Evolutionary conservation across 2,329 filamentous ascomycete genomes (phyloP).

Genomic region (Ophiostoma novo-ulmi): DNA sequence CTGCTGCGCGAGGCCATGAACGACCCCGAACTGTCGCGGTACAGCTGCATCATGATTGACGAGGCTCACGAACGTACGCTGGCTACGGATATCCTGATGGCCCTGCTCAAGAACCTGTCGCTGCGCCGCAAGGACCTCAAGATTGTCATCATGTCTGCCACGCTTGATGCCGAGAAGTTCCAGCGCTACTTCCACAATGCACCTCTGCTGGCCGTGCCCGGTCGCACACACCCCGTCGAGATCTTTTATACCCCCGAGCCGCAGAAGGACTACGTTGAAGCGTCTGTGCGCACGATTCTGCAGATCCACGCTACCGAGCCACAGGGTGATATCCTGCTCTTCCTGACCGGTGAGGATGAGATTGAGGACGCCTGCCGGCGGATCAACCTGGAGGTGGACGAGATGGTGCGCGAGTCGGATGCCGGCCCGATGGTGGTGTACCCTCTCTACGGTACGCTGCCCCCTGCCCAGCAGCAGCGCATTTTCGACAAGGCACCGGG

Average conservation of each 20-base stretch:
- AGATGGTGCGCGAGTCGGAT: conserved; percentile 85
- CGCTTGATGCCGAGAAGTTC: conserved; percentile 95
- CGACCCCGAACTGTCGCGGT: conserved; percentile 83
- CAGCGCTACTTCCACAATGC: conserved; percentile 96
- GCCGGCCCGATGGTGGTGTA: conserved; percentile 86
- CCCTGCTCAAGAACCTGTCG: conserved; percentile 85
- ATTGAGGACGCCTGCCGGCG: conserved; percentile 95
- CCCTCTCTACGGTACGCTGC: conserved; percentile 87
- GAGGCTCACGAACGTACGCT: conserved; percentile 97
- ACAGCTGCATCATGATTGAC: conserved; percentile 97
- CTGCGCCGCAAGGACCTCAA: conserved; percentile 81
- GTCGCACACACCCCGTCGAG: conserved; percentile 92
- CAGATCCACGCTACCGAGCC: conserved; percentile 93
- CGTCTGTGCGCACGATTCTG: conserved; percentile 85
- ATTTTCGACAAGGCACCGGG: conserved; percentile 89
- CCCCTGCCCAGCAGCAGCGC: conserved; percentile 85
- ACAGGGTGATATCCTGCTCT: conserved; percentile 88
- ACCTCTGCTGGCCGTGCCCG: conserved; percentile 86
- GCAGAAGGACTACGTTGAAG: conserved; percentile 94
- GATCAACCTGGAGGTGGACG: conserved; percentile 83
- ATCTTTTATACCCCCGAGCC: conserved; percentile 98
- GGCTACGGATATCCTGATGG: conserved; percentile 96
- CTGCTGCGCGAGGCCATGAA: conserved; percentile 93
- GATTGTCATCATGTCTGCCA: conserved; percentile 98
- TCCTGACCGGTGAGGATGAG: conserved; percentile 96